Percentiles rank a stretch among this genome's conserved stretches.
phyloP scores from a whole-genome alignment of 2,329 filamentous ascomycete species.

The Botryotinia narcissicola region DNA sequence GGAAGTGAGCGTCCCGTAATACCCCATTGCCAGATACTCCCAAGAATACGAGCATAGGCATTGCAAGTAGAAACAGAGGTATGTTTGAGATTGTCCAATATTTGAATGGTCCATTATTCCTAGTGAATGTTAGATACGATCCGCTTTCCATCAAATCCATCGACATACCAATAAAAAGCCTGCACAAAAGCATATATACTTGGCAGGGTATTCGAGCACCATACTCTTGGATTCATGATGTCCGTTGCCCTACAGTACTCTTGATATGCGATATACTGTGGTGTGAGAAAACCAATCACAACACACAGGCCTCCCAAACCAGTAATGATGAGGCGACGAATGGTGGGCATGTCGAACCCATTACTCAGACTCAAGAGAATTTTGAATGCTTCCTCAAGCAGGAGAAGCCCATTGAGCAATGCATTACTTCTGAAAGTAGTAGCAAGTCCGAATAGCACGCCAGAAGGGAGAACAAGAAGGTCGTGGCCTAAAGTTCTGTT shows the following conservation, averaged over 20 bases:
- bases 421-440: slow-evolving; percentile 82
- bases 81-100: slow-evolving; percentile 90
- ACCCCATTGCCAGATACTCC: slow-evolving; percentile 56
- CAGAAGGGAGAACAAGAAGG: slow-evolving; percentile 57
- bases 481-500: slow-evolving; percentile 41
- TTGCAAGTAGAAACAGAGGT: slow-evolving; percentile 81
- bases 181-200: slow-evolving; percentile 94
- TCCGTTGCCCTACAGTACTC: slow-evolving; percentile 58
- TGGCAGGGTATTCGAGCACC: slow-evolving; percentile 72
- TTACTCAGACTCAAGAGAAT: slow-evolving; percentile 44
- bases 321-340: slow-evolving; percentile 56
- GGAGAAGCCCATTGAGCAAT: slow-evolving; percentile 74
- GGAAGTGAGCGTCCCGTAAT: slow-evolving; percentile 29
- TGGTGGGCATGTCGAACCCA: slow-evolving; percentile 43
- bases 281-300: slow-evolving; percentile 63
- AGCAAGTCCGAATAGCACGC: slow-evolving; percentile 67
- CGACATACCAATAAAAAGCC: slow-evolving; percentile 76
- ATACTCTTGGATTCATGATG: slow-evolving; percentile 51
- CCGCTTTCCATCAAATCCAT: slow-evolving; percentile 18
- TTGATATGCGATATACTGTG: slow-evolving; percentile 72
- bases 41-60: slow-evolving; percentile 71
- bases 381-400: slow-evolving; percentile 58
- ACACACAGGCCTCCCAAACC: slow-evolving; percentile 66
- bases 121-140: slow-evolving; percentile 40
- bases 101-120: slow-evolving; percentile 81